A percentile compares a stretch with the other conserved stretches of the same genome.
Conservation (phyloP, 169 alveolate species). For the Cryptosporidium sp. region DNA sequence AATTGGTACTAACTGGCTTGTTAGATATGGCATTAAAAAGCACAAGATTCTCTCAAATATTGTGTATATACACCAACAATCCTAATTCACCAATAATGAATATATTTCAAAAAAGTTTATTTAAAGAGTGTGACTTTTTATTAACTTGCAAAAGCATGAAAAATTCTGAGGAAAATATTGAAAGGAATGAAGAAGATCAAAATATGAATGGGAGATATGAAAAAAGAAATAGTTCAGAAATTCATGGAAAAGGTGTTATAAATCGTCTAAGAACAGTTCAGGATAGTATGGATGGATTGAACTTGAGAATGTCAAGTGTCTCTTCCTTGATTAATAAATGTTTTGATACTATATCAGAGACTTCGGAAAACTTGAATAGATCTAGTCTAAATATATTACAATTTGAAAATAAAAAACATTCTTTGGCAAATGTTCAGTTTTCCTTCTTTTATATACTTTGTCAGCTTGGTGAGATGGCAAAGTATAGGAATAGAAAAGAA, state of each 20-base stretch:
- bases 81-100: constrained; percentile 30
- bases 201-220: neutral
- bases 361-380: neutral
- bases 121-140: constrained; percentile 36
- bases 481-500: constrained; percentile 25
- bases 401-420: constrained; percentile 19
- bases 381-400: neutral
- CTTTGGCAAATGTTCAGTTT: constrained; percentile 59
- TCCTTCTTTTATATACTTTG: constrained; percentile 64
- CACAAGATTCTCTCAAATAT: constrained; percentile 40
- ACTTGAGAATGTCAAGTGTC: constrained; percentile 29
- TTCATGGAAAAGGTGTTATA: constrained; percentile 1
- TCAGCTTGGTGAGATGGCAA: constrained; percentile 66
- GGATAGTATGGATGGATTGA: constrained; percentile 27
- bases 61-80: constrained; percentile 45
- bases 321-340: constrained; percentile 19
- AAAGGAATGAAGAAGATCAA: neutral
- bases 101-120: constrained; percentile 47
- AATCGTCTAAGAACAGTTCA: constrained; percentile 54
- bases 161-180: neutral
- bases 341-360: neutral
- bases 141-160: neutral
- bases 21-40: constrained; percentile 75
- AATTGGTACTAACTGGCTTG: constrained; percentile 13
- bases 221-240: neutral